Evolutionary conservation across 2,329 filamentous ascomycete species (phyloP).

Genomic region (Verticillium albo-atrum): DNA sequence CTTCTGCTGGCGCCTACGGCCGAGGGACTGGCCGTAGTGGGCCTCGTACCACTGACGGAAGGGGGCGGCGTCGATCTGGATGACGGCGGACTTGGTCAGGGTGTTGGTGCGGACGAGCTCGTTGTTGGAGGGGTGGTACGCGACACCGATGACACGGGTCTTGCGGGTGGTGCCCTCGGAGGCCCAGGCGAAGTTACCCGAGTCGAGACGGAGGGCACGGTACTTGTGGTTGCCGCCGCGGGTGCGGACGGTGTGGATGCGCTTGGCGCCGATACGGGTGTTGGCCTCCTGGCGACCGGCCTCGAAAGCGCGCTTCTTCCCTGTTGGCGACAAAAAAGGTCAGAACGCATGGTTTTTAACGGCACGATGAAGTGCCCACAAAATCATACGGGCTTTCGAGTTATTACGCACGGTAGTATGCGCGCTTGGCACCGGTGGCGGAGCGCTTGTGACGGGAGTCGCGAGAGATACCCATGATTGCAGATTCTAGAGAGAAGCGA

Average conservation of each 20-base stretch:
- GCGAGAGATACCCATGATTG: constrained; percentile 99
- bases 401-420: constrained; percentile 76
- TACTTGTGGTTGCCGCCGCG: constrained; percentile 99
- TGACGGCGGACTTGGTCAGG: constrained; percentile 96
- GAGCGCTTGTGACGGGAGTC: constrained; percentile 99
- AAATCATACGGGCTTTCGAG: constrained; percentile 65
- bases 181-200: constrained; percentile 99
- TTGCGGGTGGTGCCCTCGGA: constrained; percentile 98
- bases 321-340: constrained; percentile 58
- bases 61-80: constrained; percentile 97
- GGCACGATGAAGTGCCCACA: constrained; percentile 17
- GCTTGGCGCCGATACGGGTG: constrained; percentile 97
- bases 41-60: constrained; percentile 99
- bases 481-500: constrained; percentile 50
- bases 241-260: constrained; percentile 93
- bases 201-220: constrained; percentile 97
- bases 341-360: constrained; percentile 63
- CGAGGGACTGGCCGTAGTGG: constrained; percentile 90
- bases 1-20: constrained; percentile 89
- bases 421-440: constrained; percentile 96
- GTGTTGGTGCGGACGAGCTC: constrained; percentile 99
- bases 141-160: constrained; percentile 97
- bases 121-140: constrained; percentile 99
- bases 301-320: constrained; percentile 99
- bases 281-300: constrained; percentile 98